Evolutionary conservation across 345 rosid species (phyloP), one percentile per base, ranked within the genome.

Genomic region (Excoecaria cochinchinensis): DNA sequence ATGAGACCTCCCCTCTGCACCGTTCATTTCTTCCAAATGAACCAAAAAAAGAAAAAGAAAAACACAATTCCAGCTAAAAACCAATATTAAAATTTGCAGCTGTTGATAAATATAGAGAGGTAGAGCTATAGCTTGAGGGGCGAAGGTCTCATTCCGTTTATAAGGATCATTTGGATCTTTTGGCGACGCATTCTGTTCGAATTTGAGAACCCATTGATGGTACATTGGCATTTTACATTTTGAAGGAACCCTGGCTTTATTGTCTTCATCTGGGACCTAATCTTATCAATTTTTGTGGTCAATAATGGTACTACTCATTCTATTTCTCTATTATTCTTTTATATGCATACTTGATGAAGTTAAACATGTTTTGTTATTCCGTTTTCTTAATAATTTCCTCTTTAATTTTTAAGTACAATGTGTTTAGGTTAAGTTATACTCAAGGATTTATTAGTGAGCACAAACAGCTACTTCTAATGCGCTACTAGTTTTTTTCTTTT

Each of bases 261-360:
- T 70, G 74, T 66, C 71, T 75, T 78, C 40, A 80, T 67, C 42
- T 81, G 31, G 78, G 74, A 77, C 80, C 86, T 64, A 69, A 78
- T 76, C 79, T 68, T 55, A 73, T 69, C 47, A 42, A 74, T 67
- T 74, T 38, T 24, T 10, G 64, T 5, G 16, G 48, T 70, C 69
- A 68, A 77, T 31, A 70, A 87, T 87, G 90, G 90, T 85, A 21
- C 1, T 57, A 0, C 44, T 48, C 31, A 67, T 71, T 60, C 52
- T 51, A 55, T 73, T 21, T 58, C 44, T 15, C 5, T 31, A 47
- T 15, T 46, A 25, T 38, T 77, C 39, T 47, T 66, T 24, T 51
- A 50, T 19, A 15, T 31, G 31, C 22, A 36, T 15, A 13, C 21
- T 17, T 57, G 14, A 57, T 44, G 40, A 59, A 57, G 31, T 8